These are phyloP conservation scores for Udeniomyces megalosporus DNA, from an alignment of 768 basidiomycete genomes.

Conservation along the genomic window DNA sequence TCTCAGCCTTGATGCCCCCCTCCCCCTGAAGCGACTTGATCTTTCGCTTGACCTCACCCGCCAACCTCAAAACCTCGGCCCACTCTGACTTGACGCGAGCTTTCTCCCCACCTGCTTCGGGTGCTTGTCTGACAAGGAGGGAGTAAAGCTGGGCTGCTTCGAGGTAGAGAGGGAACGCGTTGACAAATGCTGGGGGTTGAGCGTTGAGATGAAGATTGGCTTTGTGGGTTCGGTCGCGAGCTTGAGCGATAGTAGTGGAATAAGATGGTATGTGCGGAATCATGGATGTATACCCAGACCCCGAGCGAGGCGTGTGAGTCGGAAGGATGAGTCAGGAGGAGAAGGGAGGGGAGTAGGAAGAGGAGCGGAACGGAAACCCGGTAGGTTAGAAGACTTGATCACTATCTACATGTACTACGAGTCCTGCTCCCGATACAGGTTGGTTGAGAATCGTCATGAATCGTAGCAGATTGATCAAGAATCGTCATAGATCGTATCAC, in stretches of 20 bases:
- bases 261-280: background rate
- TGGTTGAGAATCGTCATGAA: too few species aligned
- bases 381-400: too few species aligned
- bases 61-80: background rate
- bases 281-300: too few species aligned
- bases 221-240: background rate
- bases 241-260: background rate
- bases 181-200: background rate
- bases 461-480: too few species aligned
- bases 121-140: slow-evolving; percentile 4
- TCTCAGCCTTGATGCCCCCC: background rate
- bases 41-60: background rate
- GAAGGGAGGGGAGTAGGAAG: background rate
- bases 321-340: background rate
- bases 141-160: slow-evolving; percentile 9
- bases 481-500: too few species aligned
- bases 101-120: background rate
- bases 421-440: too few species aligned
- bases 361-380: too few species aligned
- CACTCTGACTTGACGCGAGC: background rate
- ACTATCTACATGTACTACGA: too few species aligned
- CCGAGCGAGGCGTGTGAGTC: background rate
- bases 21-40: background rate
- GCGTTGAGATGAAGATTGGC: background rate
- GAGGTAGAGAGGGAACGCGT: slow-evolving; percentile 10